Base-by-base conservation (phyloP, 371 early-diverging fungal genomes). In the Mucor irregularis region DNA sequence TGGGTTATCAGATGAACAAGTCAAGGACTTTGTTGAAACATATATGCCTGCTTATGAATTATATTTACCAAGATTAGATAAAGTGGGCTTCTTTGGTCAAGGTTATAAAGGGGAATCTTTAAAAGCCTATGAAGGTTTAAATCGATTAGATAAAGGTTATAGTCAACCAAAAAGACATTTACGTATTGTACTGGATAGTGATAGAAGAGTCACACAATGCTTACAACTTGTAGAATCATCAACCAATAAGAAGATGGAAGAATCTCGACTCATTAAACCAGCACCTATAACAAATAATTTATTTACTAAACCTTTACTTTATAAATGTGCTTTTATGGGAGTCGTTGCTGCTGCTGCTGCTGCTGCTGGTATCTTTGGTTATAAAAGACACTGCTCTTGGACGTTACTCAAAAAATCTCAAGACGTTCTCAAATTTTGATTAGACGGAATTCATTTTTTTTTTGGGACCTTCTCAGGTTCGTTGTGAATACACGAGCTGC, bases 401-500 rank as follows among this genome's bases (percentile, higher is more conserved):
- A n/a, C n/a, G n/a, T n/a, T n/a, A n/a, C n/a, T n/a, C n/a, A n/a
- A n/a, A n/a, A n/a, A n/a, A n/a, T n/a, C n/a, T n/a, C n/a, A n/a
- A n/a, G n/a, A n/a, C n/a, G n/a, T n/a, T n/a, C n/a, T n/a, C n/a
- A n/a, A n/a, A n/a, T n/a, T n/a, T n/a, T n/a, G n/a, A n/a, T n/a
- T n/a, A n/a, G n/a, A n/a, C n/a, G n/a, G n/a, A n/a, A n/a, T n/a
- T n/a, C n/a, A n/a, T n/a, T n/a, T n/a, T n/a, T n/a, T n/a, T n/a
- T n/a, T n/a, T n/a, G n/a, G n/a, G n/a, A n/a, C n/a, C n/a, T n/a
- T n/a, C n/a, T n/a, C n/a, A n/a, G n/a, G n/a, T n/a, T n/a, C n/a
- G 96, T 96, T 2, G 98, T 97, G 64, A 90, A 94, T 4, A 96
- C 84, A 49, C 98, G 85, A 5, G 96, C 97, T 8, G 86, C 73